Evolutionary conservation across 2,329 filamentous ascomycete species (phyloP), one percentile per base, ranked within the genome.

Genomic region (Fusarium tupiense): DNA sequence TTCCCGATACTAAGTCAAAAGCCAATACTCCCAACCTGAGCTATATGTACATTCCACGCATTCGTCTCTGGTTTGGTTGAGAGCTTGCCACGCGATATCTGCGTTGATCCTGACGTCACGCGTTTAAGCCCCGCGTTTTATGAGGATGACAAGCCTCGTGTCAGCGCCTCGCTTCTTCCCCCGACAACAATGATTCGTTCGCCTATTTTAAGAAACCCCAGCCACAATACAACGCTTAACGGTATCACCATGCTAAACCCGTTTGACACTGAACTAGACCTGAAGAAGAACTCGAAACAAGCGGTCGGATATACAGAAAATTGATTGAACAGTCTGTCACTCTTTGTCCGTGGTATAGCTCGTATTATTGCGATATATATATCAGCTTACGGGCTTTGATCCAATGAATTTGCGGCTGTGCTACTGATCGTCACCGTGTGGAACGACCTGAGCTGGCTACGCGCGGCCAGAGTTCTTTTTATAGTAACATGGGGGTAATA

Each of bases 391-490:
- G 5, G 5, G 5, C 4, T 43, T 54, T 41, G 2, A 10, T 12
- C 60, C 53, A 70, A 60, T 66, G 22, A 35, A 0, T n/a, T 38
- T 14, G 16, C 10, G 37, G 33, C 20, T 43, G 41, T n/a, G 49
- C 31, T 41, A 47, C 38, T 16, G 52, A 54, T 60, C 33, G 52
- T 22, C 47, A 24, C 22, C 4, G 29, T 53, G 49, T 63, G 64
- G 64, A 52, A 60, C 59, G 43, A 56, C 31, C 22, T n/a, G 31
- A n/a, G 37, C 43, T 47, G 31, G 26, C 67, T 47, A 70, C 66
- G 52, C 67, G 67, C 64, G 66, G 64, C 66, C 50, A 47, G 2
- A 2, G 8, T 7, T 71, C 67, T 70, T 70, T 69, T 69, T 69
- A 69, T 69, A 69, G 67, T 20, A 69, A 69, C 67, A 50, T 12